Conservation (phyloP, 495 filamentous ascomycete species). For the Neurospora africana region DNA sequence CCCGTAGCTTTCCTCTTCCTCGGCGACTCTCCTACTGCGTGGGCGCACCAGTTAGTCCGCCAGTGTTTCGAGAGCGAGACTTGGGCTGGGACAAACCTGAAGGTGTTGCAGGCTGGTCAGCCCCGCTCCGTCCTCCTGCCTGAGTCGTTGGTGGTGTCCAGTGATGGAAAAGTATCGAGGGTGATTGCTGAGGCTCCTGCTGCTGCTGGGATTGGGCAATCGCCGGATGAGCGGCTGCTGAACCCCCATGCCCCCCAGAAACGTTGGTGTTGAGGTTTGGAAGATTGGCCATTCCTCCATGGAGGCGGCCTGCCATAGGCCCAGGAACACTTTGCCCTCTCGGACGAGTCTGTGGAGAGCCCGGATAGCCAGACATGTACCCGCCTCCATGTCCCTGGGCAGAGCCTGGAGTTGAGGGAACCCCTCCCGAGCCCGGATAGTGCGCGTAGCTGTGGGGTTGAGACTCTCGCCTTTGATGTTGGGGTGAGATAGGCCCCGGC, state of each 20-base stretch:
- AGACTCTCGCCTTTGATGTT: slow-evolving; percentile 35
- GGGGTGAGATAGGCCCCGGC: slow-evolving; percentile 35
- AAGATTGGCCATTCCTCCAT: slow-evolving; percentile 14
- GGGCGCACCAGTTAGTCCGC: slow-evolving; percentile 39
- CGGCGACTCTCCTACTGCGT: slow-evolving; percentile 50
- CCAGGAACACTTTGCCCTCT: slow-evolving; percentile 33
- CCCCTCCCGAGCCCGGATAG: slow-evolving; percentile 31
- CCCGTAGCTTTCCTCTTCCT: slow-evolving; percentile 65
- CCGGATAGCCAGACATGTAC: slow-evolving; percentile 22
- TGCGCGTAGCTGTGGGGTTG: slow-evolving; percentile 30
- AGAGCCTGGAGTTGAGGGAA: slow-evolving; percentile 37
- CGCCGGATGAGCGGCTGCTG: slow-evolving; percentile 21
- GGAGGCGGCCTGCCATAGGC: slow-evolving; percentile 10
- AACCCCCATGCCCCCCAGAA: slow-evolving; percentile 12
- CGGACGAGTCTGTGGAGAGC: slow-evolving; percentile 29
- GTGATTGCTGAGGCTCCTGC: slow-evolving; percentile 38
- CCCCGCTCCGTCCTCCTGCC: slow-evolving; percentile 35
- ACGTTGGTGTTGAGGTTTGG: slow-evolving; percentile 27
- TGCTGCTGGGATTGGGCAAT: slow-evolving; percentile 25
- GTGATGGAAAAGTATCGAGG: slow-evolving; percentile 82
- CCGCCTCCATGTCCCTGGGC: slow-evolving; percentile 27
- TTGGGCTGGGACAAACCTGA: slow-evolving; percentile 55
- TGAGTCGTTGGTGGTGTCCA: slow-evolving; percentile 72
- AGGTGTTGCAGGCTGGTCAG: slow-evolving; percentile 52
- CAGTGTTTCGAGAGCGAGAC: slow-evolving; percentile 38